Evolutionary conservation across 1,139 yeast species (phyloP).

Genomic region (Saccharomyces hybrid): DNA sequence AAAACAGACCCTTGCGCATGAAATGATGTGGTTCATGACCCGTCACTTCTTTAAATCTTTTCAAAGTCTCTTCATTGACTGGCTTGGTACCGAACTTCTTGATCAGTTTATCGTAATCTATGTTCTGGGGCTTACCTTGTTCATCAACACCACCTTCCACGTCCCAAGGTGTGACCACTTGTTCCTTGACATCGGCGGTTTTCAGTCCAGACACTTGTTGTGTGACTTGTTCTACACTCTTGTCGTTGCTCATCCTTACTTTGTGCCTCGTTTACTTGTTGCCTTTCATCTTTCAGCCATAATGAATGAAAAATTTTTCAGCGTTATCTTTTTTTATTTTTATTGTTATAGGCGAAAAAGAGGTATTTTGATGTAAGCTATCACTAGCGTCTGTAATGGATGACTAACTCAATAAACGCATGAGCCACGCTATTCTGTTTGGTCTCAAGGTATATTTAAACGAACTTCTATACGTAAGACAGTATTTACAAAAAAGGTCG

Average conservation of each 20-base stretch:
- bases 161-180: slow-evolving; percentile 93
- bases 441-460: background rate
- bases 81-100: slow-evolving; percentile 79
- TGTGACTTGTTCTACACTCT: slow-evolving; percentile 15
- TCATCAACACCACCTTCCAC: slow-evolving; percentile 97
- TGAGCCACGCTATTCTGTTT: background rate
- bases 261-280: background rate
- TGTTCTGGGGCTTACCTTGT: slow-evolving; percentile 70
- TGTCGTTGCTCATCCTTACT: slow-evolving; percentile 7
- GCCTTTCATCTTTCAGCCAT: background rate
- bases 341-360: background rate
- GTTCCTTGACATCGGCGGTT: slow-evolving; percentile 38
- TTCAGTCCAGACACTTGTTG: slow-evolving; percentile 16
- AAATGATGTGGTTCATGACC: slow-evolving; percentile 93
- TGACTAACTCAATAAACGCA: background rate
- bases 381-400: background rate
- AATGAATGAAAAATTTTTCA: slow-evolving; percentile 1
- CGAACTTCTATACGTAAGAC: background rate
- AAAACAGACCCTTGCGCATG: slow-evolving; percentile 84
- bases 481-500: background rate
- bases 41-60: slow-evolving; percentile 69
- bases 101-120: slow-evolving; percentile 84
- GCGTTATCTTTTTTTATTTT: slow-evolving; percentile 1
- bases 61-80: slow-evolving; percentile 63
- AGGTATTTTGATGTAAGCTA: background rate